phyloP scores from a whole-genome alignment of 1,139 yeast genomes.

The Debaryomycetaceae sp. region DNA sequence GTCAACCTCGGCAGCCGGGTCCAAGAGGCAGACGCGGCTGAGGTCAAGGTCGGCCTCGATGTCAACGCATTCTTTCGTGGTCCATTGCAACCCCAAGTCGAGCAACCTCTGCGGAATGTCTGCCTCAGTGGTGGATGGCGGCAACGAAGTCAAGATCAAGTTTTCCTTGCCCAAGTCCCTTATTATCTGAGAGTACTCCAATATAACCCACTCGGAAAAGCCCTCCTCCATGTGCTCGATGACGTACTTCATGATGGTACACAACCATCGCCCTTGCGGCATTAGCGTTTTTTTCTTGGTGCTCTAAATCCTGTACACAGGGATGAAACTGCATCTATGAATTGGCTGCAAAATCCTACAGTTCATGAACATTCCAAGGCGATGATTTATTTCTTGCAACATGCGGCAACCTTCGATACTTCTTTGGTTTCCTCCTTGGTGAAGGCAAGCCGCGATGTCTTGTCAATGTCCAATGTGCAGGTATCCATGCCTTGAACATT shows the following conservation, averaged over 20 bases:
- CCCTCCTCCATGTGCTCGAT: slow-evolving; percentile 98
- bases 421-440: slow-evolving; percentile 13
- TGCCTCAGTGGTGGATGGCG: slow-evolving; percentile 51
- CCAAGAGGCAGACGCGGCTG: slow-evolving; percentile 71
- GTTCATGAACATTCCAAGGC: too few relatives aligned
- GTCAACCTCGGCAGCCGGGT: slow-evolving; percentile 79
- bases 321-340: not conserved
- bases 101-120: slow-evolving; percentile 64
- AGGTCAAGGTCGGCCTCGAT: slow-evolving; percentile 42
- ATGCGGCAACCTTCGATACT: too few relatives aligned
- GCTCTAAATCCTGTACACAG: not conserved
- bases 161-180: slow-evolving; percentile 77
- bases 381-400: slow-evolving; percentile 16
- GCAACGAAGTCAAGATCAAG: slow-evolving; percentile 73
- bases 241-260: slow-evolving; percentile 65
- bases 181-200: slow-evolving; percentile 81
- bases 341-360: too few relatives aligned
- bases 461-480: slow-evolving; percentile 37
- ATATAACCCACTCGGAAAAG: slow-evolving; percentile 90
- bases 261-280: slow-evolving; percentile 2
- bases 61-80: slow-evolving; percentile 64
- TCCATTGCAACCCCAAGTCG: slow-evolving; percentile 74
- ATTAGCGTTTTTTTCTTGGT: not conserved
- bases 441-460: slow-evolving; percentile 39
- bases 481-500: slow-evolving; percentile 31